Evolutionary conservation across 2,329 filamentous ascomycete genomes (phyloP), one percentile per base, ranked within the genome.

Genomic region (Aspergillus arachidicola): DNA sequence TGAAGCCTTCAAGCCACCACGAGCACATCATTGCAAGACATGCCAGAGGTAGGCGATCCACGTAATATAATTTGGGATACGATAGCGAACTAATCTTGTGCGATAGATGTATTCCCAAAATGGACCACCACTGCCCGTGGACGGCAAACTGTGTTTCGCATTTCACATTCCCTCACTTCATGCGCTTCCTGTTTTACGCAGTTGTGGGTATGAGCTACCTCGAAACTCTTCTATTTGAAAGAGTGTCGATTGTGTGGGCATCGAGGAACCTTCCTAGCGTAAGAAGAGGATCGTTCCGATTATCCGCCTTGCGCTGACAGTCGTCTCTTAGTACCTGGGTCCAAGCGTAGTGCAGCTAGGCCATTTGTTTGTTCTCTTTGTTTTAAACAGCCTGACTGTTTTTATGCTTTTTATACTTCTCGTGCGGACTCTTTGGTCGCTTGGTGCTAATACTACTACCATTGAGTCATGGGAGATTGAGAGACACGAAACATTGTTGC

Each of bases 71-170:
- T 34, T 46, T 21, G 21, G 11, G 4, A 30, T 45, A 28, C 28
- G 21, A 36, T 7, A 26, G 21, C 26, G 19, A 21, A 32, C 43
- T 21, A 9, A 48, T n/a, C 1, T 16, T 34, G 21, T 38, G 10
- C 16, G 30, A 19, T 57, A 87, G 85, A 76, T 88, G 86, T 68
- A 84, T 89, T 57, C 85, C 85, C 0, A 88, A 87, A 74, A 88
- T 88, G 86, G 86, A 89, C 72, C 86, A 89, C 71, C 87, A 90
- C 72, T 90, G 87, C 72, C 86, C 87, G 7, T 90, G 87, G 87
- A 89, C 87, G 28, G 80, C 78, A 38, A 89, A 89, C 70, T 90
- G 87, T 70, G 86, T 90, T 59, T 89, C 87, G 48, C 84, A 89
- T 74, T 85, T 84, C 67, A 89, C 87, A 0, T 85, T 88, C 64